Evolutionary conservation across 371 early-diverging fungal species (phyloP), one percentile per base, ranked within the genome.

Genomic region (Fennellomyces sp.): DNA sequence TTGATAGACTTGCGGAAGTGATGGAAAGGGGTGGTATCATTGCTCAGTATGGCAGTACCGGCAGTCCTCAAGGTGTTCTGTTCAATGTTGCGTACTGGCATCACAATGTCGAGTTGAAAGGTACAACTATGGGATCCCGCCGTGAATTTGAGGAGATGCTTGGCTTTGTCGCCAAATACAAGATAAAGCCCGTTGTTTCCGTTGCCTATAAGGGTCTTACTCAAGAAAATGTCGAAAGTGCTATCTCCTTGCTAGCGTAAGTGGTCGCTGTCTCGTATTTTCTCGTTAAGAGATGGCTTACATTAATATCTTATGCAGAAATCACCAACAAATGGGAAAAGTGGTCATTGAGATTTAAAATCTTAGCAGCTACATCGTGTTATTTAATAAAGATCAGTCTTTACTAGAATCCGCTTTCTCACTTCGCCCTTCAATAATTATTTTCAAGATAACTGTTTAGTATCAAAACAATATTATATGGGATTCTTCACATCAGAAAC

Each of bases 51-150:
- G 88, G 88, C 23, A 84, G 86, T 57, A 85, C 85, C 0, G 81
- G 82, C 0, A 72, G 65, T 68, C 52, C 64, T 64, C 29, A 49
- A 5, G 74, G 70, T n/a, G 72, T 84, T n/a, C 63, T 64, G 19
- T 76, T 76, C 61, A 63, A 79, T n/a, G 80, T 88, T 81, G 30
- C 61, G 1, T 62, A 65, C 25, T 80, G 84, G 0, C 31, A 83
- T 50, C 75, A 81, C 63, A 86, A 89, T 52, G 78, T 88, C 54
- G 86, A 86, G 5, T 45, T 88, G 15, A 61, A 70, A 8, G 89
- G 88, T 23, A 77, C 79, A 25, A 86, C 87, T 3, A 88, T 90
- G 88, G 91, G 90, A 29, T 85, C 86, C 2, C 78, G 86, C 19
- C 60, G 42, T 17, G 89, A 90, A 63, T 88, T 88, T 47, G 61